phyloP scores from a whole-genome alignment of 2,329 filamentous ascomycete species.

The Fonsecaea erecta region DNA sequence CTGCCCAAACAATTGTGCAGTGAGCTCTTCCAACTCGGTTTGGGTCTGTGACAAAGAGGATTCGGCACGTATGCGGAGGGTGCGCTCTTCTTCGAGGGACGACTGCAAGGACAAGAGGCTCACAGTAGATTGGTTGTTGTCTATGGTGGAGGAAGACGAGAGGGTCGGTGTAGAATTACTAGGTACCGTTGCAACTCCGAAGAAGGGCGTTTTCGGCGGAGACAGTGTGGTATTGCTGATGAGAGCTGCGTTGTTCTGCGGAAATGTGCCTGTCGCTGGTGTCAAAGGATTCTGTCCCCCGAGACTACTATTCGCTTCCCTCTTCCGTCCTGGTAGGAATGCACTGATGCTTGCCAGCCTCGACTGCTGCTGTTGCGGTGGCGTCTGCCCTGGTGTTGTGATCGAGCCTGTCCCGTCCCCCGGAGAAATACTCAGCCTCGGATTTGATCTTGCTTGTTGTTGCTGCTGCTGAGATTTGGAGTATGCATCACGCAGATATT shows the following conservation, averaged over 20 bases:
- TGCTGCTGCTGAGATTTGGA: conserved; percentile 30
- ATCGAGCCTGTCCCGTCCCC: conserved; percentile 20
- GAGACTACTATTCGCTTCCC: conserved; percentile 24
- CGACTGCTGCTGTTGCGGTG: conserved; percentile 18
- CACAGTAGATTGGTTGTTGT: conserved; percentile 30
- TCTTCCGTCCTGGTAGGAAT: conserved; percentile 38
- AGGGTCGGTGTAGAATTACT: conserved; percentile 29
- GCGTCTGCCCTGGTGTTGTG: conserved; percentile 1
- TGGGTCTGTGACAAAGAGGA: conserved; percentile 59
- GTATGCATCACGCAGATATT: conserved; percentile 48
- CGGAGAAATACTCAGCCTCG: conserved; percentile 26
- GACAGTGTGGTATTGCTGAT: conserved; percentile 31
- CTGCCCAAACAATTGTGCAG: conserved; percentile 63
- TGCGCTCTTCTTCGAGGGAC: conserved; percentile 60
- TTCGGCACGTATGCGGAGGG: conserved; percentile 62
- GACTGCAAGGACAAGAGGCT: conserved; percentile 55
- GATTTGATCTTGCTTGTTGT: conserved; percentile 24
- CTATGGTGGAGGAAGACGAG: conserved; percentile 16
- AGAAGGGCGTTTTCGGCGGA: conserved; percentile 36
- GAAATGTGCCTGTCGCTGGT: conserved; percentile 48
- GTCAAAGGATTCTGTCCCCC: conserved; percentile 40
- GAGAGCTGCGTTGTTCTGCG: conserved; percentile 27
- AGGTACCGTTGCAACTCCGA: conserved; percentile 25
- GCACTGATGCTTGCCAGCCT: conserved; percentile 37
- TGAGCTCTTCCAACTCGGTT: conserved; percentile 65